Base-by-base conservation (phyloP, 495 filamentous ascomycete species). In the Penicillium paradoxum region DNA sequence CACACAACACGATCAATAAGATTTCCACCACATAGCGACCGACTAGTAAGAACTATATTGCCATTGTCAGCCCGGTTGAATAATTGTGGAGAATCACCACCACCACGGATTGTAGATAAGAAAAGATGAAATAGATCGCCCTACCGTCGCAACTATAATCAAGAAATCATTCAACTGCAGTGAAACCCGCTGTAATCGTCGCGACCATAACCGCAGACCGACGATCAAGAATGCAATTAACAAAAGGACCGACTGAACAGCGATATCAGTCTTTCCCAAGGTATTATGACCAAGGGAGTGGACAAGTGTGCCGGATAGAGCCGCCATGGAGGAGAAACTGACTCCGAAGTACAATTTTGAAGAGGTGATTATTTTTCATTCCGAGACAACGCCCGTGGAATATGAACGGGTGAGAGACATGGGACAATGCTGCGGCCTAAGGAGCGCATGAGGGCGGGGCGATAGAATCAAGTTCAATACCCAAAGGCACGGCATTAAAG, bases 221-320 rank as follows among this genome's bases (percentile, higher is more conserved):
- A 66, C 57, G 30, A 27, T 38, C 18, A 57, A 30, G 33, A 59
- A 50, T 8, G 17, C 38, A 11, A 54, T 29, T 0, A 47, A 37
- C 18, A 66, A 45, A 29, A 64, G 51, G 15, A 64, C 15, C 10
- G 63, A 53, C 30, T 64, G 57, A 11, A 66, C 51, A 18, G 57
- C 55, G 17, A 66, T 61, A 48, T 61, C 57, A 1, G 49, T 51
- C 53, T 61, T 57, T 6, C 63, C 63, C 40, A 59, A 56, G 60
- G 52, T 52, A 46, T 66, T 66, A 41, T 62, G 63, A 42, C 57
- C 45, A 8, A 66, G 57, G 22, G 52, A 29, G 40, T 58, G 53
- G 21, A 49, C 40, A 6, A 64, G 50, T 6, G 52, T 53, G 32
- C 52, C 60, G 1, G 32, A 19, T 0, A 45, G 27, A 49, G 51